Evolutionary conservation across 2,329 filamentous ascomycete species (phyloP).

Genomic region (Fusarium tricinctum): DNA sequence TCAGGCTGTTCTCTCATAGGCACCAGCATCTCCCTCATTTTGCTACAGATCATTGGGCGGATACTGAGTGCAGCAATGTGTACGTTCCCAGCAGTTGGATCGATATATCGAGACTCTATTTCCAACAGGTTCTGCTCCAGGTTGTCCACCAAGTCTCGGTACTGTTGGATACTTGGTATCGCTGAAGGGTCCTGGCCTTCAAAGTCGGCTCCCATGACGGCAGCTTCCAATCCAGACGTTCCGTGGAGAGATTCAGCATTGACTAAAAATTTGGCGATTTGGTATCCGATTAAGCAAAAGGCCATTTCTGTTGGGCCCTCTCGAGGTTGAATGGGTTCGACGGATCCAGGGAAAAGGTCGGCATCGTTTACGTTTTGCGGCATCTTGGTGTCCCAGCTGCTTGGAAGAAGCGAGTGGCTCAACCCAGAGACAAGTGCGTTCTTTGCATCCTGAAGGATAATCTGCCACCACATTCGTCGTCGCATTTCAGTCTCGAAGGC

Average conservation of each 20-base stretch:
- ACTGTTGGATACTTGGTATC: slow-evolving; percentile 57
- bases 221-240: slow-evolving; percentile 63
- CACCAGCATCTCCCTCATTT: slow-evolving; percentile 63
- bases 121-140: slow-evolving; percentile 61
- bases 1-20: slow-evolving; percentile 64
- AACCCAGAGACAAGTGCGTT: slow-evolving; percentile 71
- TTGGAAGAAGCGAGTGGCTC: slow-evolving; percentile 65
- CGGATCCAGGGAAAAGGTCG: slow-evolving; percentile 68
- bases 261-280: slow-evolving; percentile 65
- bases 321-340: slow-evolving; percentile 64
- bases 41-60: slow-evolving; percentile 63
- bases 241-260: slow-evolving; percentile 59
- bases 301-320: slow-evolving; percentile 74
- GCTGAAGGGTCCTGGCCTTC: slow-evolving; percentile 46
- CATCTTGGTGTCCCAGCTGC: slow-evolving; percentile 68
- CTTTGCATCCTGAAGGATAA: slow-evolving; percentile 70
- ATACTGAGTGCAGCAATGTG: slow-evolving; percentile 66
- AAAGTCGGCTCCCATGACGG: slow-evolving; percentile 62
- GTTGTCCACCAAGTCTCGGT: slow-evolving; percentile 58
- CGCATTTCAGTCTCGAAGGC: slow-evolving; percentile 78
- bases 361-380: slow-evolving; percentile 72
- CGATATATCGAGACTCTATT: slow-evolving; percentile 65
- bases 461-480: slow-evolving; percentile 76
- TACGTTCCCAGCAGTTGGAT: slow-evolving; percentile 65
- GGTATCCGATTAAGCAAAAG: slow-evolving; percentile 66